phyloP scores from a whole-genome alignment of 2,329 filamentous ascomycete genomes.

The Fusarium annulatum region DNA sequence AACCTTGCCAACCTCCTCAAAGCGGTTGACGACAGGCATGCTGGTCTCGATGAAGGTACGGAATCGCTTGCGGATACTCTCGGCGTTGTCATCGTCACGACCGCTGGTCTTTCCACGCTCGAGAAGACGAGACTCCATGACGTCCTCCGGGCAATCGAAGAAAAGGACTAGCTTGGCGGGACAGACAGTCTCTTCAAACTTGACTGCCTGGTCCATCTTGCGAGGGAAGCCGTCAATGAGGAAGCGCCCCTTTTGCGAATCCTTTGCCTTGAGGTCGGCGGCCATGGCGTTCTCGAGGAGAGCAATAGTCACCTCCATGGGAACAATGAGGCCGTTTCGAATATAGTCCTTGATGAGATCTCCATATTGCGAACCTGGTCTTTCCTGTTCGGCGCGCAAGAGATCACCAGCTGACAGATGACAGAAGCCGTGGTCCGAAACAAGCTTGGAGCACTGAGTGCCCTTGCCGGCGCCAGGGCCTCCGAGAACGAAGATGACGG shows the following conservation, averaged over 20 bases:
- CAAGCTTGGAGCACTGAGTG: constrained; percentile 91
- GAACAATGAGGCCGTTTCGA: constrained; percentile 93
- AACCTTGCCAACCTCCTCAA: constrained; percentile 79
- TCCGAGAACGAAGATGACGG: constrained; percentile 96
- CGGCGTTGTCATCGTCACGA: constrained; percentile 90
- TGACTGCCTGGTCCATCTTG: constrained; percentile 95
- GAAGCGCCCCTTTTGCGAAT: constrained; percentile 73
- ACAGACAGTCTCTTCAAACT: constrained; percentile 92
- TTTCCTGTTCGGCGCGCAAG: constrained; percentile 91
- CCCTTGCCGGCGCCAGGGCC: constrained; percentile 96
- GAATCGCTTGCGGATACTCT: constrained; percentile 97
- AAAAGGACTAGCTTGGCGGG: constrained; percentile 88
- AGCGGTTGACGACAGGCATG: constrained; percentile 95
- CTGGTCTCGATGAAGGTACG: constrained; percentile 93
- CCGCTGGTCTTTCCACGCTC: constrained; percentile 94
- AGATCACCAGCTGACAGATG: constrained; percentile 95
- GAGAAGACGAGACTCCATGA: constrained; percentile 85
- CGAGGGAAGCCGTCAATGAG: constrained; percentile 87
- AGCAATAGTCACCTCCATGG: constrained; percentile 98
- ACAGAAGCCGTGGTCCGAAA: constrained; percentile 87
- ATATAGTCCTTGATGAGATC: constrained; percentile 94
- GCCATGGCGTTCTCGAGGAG: constrained; percentile 94
- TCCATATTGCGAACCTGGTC: constrained; percentile 87
- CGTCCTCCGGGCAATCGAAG: constrained; percentile 90
- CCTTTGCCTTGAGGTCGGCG: constrained; percentile 67